Conservation (phyloP, 2,329 filamentous ascomycete genomes). For the Penicillium sp. region DNA sequence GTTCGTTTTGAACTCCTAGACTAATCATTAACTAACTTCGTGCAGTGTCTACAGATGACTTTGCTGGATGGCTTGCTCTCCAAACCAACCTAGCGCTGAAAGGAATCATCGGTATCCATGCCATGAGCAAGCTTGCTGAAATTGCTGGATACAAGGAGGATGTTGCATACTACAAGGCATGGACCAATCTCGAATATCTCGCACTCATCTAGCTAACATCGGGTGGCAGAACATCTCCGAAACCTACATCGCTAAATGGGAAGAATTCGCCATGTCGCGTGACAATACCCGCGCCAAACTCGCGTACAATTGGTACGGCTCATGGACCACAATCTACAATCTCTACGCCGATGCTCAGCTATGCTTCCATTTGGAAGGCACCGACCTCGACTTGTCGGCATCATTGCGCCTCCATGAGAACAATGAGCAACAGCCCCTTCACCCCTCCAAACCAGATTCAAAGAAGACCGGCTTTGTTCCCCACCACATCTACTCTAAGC, state of each 20-base stretch:
- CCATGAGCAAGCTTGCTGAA: constrained; percentile 73
- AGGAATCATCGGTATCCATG: constrained; percentile 80
- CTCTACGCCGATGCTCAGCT: constrained; percentile 79
- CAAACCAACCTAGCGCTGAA: constrained; percentile 85
- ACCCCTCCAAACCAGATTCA: constrained; percentile 19
- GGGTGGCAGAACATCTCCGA: constrained; percentile 59
- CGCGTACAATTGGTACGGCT: constrained; percentile 78
- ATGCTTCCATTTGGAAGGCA: constrained; percentile 72
- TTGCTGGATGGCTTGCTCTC: constrained; percentile 76
- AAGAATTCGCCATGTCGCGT: constrained; percentile 70
- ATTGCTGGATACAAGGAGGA: constrained; percentile 64
- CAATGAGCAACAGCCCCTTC: constrained; percentile 24
- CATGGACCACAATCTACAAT: constrained; percentile 86
- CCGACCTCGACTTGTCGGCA: constrained; percentile 31
- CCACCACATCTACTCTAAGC: constrained; percentile 74
- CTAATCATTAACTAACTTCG: not conserved
- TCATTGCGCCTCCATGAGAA: constrained; percentile 25
- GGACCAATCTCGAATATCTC: not conserved
- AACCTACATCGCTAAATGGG: constrained; percentile 75
- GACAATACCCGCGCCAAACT: constrained; percentile 75
- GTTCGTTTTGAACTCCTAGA: not conserved
- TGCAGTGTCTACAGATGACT: constrained; percentile 78
- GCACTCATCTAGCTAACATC: constrained; percentile 13
- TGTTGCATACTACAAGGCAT: constrained; percentile 60
- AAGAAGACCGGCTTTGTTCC: constrained; percentile 67